Base-by-base conservation (phyloP, 345 rosid genomes). In the Salix exigua region DNA sequence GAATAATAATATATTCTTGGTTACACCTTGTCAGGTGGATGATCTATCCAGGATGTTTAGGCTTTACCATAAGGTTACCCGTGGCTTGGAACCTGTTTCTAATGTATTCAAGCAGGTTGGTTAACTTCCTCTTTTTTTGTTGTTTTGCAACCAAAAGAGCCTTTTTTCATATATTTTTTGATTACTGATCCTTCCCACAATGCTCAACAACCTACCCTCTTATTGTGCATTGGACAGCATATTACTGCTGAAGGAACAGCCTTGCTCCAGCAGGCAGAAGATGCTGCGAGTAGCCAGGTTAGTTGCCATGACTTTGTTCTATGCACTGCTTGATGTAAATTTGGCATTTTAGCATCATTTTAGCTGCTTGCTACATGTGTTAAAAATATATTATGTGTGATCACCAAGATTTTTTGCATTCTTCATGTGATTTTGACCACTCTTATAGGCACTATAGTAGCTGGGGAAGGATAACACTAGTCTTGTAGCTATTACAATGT, bases 11-110 rank as follows among this genome's bases (percentile, higher is more conserved):
- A 35, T 26, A 23, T 31, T 46, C 63, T 72, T 65, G n/a, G 75
- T 62, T 68, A 50, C 64, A 11, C 37, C 25, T 26, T 76, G 42
- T 68, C 81, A 96, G 99, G 91, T 88, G 73, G 97, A 90, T 23
- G 99, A 96, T 83, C 92, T 96, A 73, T 96, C 98, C 33, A 88
- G 99, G 88, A 96, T 94, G 93, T 91, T 89, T 84, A 89, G 93
- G 87, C 99, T 94, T 64, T 96, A 88, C 75, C 88, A 87, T 72
- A 90, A 91, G 78, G 89, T 92, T 75, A 80, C 86, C 2, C 75
- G 75, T 72, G 97, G 97, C 77, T 82, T 96, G 87, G 99, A 92
- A 58, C 97, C 94, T 13, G 90, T 94, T 60, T 93, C 98, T 73
- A 79, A 81, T 80, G 82, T 89, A 71, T 94, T 96, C 82, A 96